Evolutionary conservation across 1,284 basidiomycete species (phyloP), one percentile per base, ranked within the genome.

Genomic region (Rhodotorula sp.): DNA sequence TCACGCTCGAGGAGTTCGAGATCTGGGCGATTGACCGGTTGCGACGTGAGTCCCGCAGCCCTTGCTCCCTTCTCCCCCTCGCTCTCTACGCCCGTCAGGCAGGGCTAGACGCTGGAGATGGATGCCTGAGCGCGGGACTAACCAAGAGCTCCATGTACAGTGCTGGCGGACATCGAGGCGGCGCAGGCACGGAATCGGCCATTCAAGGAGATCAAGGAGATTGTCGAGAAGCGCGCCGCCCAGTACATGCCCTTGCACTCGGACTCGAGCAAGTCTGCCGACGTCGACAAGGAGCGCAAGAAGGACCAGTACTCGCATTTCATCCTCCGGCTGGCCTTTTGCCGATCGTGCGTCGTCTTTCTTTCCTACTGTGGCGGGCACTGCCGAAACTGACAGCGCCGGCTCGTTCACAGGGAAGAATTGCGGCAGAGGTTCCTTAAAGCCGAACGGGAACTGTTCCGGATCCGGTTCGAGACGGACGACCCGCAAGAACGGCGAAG

Each of bases 1-100:
- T 99, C 45, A 95, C 94, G 2, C 86, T 99, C 28, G 97, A 99
- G 79, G 92, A 98, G 75, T 99, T 99, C 77, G 97, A 99, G 82
- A 89, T 86, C 5, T 93, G 87, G 80, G 97, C 95, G 0, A 86
- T 99, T 31, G 89, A 95, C 76, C 85, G 97, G 45, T 85, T 99
- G 8, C 23, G 65, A 16, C 26, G 66, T 70, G 50, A 38, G 72
- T 62, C 45, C 58, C 81, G 67, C 90, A n/a, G 89, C 94, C 47
- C 85, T 97, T 54, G 28, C 28, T 18, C 58, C 34, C 7, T 8
- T 12, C n/a, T n/a, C n/a, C n/a, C n/a, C n/a, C n/a, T n/a, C n/a
- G n/a, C n/a, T n/a, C n/a, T n/a, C n/a, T n/a, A n/a, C n/a, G n/a
- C n/a, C n/a, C n/a, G n/a, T n/a, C n/a, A n/a, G n/a, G n/a, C n/a